Percentiles rank a stretch among this genome's conserved stretches.
These are phyloP conservation scores for Leishmania tropica DNA, from an alignment of 208 protist genomes.

Conservation along the genomic window DNA sequence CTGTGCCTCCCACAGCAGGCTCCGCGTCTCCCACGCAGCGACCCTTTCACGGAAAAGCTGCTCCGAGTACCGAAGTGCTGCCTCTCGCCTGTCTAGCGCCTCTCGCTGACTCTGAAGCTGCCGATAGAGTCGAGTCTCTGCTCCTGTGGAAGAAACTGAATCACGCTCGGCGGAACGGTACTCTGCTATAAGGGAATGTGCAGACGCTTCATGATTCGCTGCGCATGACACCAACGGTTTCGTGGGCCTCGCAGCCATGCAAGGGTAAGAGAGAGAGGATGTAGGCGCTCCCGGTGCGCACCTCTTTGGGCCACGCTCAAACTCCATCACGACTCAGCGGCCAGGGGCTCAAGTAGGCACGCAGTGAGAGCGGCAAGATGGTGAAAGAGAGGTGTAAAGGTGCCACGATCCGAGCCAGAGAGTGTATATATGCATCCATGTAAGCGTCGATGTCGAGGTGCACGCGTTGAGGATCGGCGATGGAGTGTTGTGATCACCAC, in stretches of 20 bases:
- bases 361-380: background rate
- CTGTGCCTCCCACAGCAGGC: slow-evolving; percentile 17
- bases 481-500: background rate
- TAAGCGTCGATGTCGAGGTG: background rate
- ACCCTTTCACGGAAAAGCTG: background rate
- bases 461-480: background rate
- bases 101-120: background rate
- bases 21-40: slow-evolving; percentile 17
- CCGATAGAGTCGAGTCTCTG: too few relatives aligned
- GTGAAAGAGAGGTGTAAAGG: background rate
- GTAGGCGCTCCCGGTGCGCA: slow-evolving; percentile 8
- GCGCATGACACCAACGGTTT: background rate
- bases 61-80: background rate
- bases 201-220: background rate
- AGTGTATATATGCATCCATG: background rate
- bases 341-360: background rate
- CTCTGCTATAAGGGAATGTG: background rate
- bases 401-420: background rate
- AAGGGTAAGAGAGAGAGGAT: background rate
- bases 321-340: slow-evolving; percentile 7
- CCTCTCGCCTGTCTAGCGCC: background rate
- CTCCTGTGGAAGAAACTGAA: background rate
- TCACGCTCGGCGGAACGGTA: too few relatives aligned
- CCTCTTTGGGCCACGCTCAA: slow-evolving; percentile 13
- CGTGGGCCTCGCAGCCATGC: background rate